Evolutionary conservation across 164 flowering plant species (phyloP).

Genomic region (Amborella trichopoda): DNA sequence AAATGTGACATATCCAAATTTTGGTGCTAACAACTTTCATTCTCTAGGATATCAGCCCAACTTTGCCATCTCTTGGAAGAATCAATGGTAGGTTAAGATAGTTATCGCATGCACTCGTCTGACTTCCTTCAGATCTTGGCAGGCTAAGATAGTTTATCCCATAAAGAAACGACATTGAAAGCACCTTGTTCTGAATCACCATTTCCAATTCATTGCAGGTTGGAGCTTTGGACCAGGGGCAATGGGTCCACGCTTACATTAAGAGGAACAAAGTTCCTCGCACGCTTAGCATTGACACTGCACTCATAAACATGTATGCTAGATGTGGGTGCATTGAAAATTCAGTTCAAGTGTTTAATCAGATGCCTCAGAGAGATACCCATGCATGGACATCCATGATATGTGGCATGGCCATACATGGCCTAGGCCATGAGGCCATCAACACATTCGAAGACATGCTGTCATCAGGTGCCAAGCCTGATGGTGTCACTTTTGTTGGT

Average conservation of each 20-base stretch:
- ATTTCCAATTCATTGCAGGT: too few species aligned
- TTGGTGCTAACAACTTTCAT: too few species aligned
- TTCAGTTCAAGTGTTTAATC: background rate
- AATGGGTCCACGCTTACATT: slow-evolving; percentile 39
- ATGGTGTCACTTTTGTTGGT: slow-evolving; percentile 41
- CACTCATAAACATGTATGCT: slow-evolving; percentile 1
- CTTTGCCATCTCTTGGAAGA: too few species aligned
- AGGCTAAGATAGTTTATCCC: too few species aligned
- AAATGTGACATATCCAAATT: too few species aligned
- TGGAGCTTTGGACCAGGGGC: slow-evolving; percentile 50
- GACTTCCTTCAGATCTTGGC: too few species aligned
- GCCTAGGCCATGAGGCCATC: background rate
- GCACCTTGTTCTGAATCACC: too few species aligned
- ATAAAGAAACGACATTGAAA: too few species aligned
- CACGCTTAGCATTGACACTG: slow-evolving; percentile 27
- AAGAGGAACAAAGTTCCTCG: slow-evolving; percentile 8
- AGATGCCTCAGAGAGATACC: slow-evolving; percentile 1
- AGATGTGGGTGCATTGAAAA: slow-evolving; percentile 1
- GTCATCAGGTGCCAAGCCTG: background rate
- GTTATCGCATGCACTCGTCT: too few species aligned
- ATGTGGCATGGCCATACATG: background rate
- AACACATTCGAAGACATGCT: background rate
- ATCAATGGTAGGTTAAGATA: too few species aligned
- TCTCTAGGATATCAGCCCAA: too few species aligned
- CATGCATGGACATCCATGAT: slow-evolving; percentile 1